Evolutionary conservation across 106 monocot species (phyloP).

Genomic region (Gastrodia elata): DNA sequence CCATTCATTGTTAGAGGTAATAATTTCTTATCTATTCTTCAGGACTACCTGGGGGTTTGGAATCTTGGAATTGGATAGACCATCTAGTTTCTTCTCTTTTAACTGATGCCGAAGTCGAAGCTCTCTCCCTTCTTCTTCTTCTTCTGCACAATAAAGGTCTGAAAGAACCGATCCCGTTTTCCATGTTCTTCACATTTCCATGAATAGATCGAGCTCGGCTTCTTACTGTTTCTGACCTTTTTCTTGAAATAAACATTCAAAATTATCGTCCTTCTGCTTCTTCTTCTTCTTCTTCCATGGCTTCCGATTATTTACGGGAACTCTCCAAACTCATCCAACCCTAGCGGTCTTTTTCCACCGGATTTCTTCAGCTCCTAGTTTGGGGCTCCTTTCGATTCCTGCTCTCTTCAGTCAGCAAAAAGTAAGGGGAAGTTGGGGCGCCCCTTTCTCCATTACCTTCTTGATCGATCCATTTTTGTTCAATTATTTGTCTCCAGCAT

Average conservation of each 20-base stretch:
- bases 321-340: background rate
- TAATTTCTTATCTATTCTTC: background rate
- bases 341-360: background rate
- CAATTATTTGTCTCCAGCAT: conserved; percentile 11
- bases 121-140: background rate
- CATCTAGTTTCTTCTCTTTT: background rate
- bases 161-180: background rate
- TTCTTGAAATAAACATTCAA: background rate
- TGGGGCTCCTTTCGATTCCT: background rate
- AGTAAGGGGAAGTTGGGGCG: background rate
- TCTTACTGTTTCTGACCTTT: background rate
- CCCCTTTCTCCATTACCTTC: background rate
- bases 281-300: background rate
- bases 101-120: background rate
- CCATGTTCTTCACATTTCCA: background rate
- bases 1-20: no score
- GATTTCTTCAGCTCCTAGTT: background rate
- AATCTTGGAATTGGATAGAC: background rate
- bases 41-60: background rate
- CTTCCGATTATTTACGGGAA: background rate
- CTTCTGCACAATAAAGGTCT: background rate
- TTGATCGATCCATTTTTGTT: background rate
- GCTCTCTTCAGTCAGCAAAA: background rate
- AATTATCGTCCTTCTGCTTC: no score
- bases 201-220: background rate